Evolutionary conservation across 768 basidiomycete genomes (phyloP).

Genomic region (Crepidotus variabilis): DNA sequence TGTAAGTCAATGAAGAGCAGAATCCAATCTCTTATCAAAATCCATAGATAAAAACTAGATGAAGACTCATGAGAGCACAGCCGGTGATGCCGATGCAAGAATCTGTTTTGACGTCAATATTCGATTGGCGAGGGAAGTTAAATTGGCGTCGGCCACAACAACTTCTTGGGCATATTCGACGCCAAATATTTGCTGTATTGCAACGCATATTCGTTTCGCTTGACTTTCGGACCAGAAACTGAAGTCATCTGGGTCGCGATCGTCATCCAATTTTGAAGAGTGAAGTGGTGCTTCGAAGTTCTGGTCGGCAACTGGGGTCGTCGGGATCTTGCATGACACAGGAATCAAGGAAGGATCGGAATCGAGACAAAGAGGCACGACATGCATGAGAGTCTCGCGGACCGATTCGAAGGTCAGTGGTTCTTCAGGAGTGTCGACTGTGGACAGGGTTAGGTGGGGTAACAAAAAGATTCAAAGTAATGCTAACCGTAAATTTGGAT

Average conservation of each 20-base stretch:
- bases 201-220: constrained; percentile 81
- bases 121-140: constrained; percentile 78
- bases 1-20: too few relatives aligned
- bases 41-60: too few relatives aligned
- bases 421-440: constrained; percentile 67
- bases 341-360: constrained; percentile 82
- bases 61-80: not conserved
- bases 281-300: constrained; percentile 10
- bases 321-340: constrained; percentile 45
- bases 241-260: constrained; percentile 87
- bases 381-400: constrained; percentile 60
- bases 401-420: constrained; percentile 60
- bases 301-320: constrained; percentile 2
- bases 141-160: constrained; percentile 89
- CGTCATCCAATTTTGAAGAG: constrained; percentile 24
- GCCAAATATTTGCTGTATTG: constrained; percentile 77
- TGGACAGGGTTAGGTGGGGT: constrained; percentile 8
- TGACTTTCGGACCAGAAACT: constrained; percentile 89
- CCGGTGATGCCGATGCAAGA: constrained; percentile 18
- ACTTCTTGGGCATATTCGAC: constrained; percentile 91
- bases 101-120: constrained; percentile 77
- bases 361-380: constrained; percentile 86
- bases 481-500: constrained; percentile 79
- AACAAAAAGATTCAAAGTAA: constrained; percentile 22
- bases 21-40: too few relatives aligned